Evolutionary conservation across 768 basidiomycete species (phyloP), one percentile per base, ranked within the genome.

Genomic region (Tricholoma sp.): DNA sequence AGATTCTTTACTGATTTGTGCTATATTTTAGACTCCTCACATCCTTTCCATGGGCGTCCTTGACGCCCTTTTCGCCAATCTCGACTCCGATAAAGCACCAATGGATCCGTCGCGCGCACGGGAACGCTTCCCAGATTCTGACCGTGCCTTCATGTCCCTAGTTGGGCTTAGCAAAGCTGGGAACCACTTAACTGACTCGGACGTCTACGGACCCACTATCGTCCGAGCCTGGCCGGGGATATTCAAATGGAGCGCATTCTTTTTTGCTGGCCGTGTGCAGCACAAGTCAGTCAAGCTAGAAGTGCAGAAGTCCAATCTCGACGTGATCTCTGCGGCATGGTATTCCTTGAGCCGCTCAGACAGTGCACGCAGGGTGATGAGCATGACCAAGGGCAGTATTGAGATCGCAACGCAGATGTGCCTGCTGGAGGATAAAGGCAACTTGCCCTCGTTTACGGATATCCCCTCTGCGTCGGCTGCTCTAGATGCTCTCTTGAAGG

Each of bases 161-260:
- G 45, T 70, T 9, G 73, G 72, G 2, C 61, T 76, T 12, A 61
- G 61, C 34, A 72, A 75, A 54, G 52, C 67, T 8, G 68, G 63
- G 9, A 62, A 59, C 37, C 47, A 70, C 36, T 53, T 71, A 7
- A 55, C 59, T 11, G 61, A 63, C 29, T 50, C 60, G 9, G 60
- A 59, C 1, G 48, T 61, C 8, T 59, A 70, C 48, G 65, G 64
- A 18, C 51, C 60, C 13, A 56, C 57, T 7, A 59, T 72, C 13
- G 55, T 63, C 6, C 54, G 63, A n/a, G 67, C 64, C 4, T 76
- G 74, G 73, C 70, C 67, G 1, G 71, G 67, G 8, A 61, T 72
- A 13, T 73, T 67, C 63, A 71, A 72, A 57, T 74, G 74, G 73
- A 69, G 70, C 50, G 62, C 61, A 1, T 74, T 65, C 60, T 65